Percentiles rank a stretch among this genome's conserved stretches.
Conservation (phyloP, 192 early-diverging fungal genomes). For the Podila clonocystis region DNA sequence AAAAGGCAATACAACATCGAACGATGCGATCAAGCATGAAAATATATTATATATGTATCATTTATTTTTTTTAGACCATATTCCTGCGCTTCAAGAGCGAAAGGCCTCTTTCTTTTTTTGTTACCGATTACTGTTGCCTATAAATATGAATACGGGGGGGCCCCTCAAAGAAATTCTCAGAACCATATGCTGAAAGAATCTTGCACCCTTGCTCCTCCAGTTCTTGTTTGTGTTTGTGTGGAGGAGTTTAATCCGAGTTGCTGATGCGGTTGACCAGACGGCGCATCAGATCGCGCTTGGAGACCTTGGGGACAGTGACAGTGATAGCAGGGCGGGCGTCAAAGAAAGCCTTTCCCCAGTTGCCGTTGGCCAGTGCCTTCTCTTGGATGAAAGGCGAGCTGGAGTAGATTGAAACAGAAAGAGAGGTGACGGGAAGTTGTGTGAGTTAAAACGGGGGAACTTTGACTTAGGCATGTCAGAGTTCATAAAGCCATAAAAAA, state of each 20-base stretch:
- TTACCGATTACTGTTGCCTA: background rate
- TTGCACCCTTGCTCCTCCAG: background rate
- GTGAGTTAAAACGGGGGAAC: background rate
- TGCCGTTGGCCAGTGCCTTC: slow-evolving; percentile 8
- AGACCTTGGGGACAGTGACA: slow-evolving; percentile 17
- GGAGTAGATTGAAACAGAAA: background rate
- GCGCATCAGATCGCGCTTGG: slow-evolving; percentile 12
- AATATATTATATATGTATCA: background rate
- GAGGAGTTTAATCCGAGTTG: too few relatives aligned
- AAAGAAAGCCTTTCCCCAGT: slow-evolving; percentile 34
- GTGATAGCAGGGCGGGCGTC: slow-evolving; percentile 37
- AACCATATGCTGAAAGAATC: slow-evolving; percentile 3
- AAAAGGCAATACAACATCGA: background rate
- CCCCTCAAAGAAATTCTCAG: background rate
- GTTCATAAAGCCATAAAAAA: background rate
- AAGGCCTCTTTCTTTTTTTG: background rate
- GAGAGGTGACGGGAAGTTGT: background rate
- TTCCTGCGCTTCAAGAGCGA: slow-evolving; percentile 3
- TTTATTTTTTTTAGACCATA: background rate
- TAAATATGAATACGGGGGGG: background rate
- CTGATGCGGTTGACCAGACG: slow-evolving; percentile 7
- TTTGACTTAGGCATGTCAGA: background rate
- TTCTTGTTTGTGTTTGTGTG: background rate
- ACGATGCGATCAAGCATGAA: background rate
- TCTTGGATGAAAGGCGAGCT: slow-evolving; percentile 34